Evolutionary conservation across 345 rosid genomes (phyloP).

Genomic region (Eucalyptus marginata): DNA sequence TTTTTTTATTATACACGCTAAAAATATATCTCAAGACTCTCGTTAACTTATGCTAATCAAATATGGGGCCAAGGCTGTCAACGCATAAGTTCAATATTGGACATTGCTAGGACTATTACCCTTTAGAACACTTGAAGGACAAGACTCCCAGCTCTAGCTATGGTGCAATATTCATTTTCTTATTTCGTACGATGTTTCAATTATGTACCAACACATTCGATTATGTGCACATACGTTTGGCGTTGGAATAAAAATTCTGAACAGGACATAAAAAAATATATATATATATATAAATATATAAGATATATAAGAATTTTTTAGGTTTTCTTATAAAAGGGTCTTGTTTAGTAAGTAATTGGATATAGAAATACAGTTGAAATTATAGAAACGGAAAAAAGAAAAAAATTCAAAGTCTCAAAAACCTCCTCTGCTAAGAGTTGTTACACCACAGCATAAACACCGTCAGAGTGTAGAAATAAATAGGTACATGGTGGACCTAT

Average conservation of each 20-base stretch:
- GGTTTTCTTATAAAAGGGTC: not conserved
- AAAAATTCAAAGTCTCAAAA: not conserved
- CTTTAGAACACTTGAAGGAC: not conserved
- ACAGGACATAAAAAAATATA: not conserved
- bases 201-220: not conserved
- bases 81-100: not conserved
- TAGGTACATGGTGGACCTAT: not conserved
- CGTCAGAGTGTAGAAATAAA: not conserved
- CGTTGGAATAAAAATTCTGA: not conserved
- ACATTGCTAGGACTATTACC: not conserved
- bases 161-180: not conserved
- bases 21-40: not conserved
- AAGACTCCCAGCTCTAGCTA: not conserved
- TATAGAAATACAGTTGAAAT: not conserved
- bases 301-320: not conserved
- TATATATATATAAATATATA: no score
- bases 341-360: not conserved
- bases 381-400: not conserved
- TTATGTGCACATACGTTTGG: not conserved
- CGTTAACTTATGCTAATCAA: not conserved
- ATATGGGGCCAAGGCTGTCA: not conserved
- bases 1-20: not conserved
- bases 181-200: not conserved
- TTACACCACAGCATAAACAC: not conserved
- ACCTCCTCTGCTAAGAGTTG: not conserved